phyloP scores from a whole-genome alignment of 179 eudicot species.

The Dionaea muscipula region DNA sequence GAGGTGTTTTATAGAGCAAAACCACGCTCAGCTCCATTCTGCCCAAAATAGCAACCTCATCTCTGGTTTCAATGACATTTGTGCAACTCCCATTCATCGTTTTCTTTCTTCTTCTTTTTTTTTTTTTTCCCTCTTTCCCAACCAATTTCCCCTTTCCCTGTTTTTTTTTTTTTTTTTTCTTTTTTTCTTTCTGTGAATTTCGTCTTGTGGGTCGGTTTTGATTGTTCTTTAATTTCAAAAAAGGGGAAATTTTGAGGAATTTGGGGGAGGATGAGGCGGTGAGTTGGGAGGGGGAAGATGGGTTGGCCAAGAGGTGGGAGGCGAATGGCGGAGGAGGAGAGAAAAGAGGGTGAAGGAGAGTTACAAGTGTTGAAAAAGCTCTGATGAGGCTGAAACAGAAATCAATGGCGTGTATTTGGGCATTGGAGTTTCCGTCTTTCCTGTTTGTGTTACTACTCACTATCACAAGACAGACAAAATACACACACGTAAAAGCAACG shows the following conservation, averaged over 20 bases:
- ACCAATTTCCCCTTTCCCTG: background rate
- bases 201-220: too few species aligned
- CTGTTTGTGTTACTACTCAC: too few species aligned
- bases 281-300: background rate
- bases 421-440: background rate
- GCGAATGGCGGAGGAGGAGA: conserved; percentile 17
- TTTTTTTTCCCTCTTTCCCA: too few species aligned
- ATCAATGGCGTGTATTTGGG: conserved; percentile 17
- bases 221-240: background rate
- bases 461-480: too few species aligned
- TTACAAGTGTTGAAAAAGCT: conserved; percentile 23
- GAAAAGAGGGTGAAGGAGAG: conserved; percentile 1
- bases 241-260: background rate
- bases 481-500: too few species aligned
- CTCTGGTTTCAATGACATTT: conserved; percentile 15
- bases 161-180: conserved; percentile 12
- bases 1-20: background rate
- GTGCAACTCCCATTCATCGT: conserved; percentile 16
- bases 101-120: background rate
- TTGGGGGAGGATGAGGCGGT: conserved; percentile 6
- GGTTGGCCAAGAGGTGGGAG: conserved; percentile 6
- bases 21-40: background rate
- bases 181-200: background rate
- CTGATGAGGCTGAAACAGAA: conserved; percentile 17
- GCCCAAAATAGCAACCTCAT: conserved; percentile 22